Conservation (phyloP, 495 filamentous ascomycete genomes). For the Letharia lupina region DNA sequence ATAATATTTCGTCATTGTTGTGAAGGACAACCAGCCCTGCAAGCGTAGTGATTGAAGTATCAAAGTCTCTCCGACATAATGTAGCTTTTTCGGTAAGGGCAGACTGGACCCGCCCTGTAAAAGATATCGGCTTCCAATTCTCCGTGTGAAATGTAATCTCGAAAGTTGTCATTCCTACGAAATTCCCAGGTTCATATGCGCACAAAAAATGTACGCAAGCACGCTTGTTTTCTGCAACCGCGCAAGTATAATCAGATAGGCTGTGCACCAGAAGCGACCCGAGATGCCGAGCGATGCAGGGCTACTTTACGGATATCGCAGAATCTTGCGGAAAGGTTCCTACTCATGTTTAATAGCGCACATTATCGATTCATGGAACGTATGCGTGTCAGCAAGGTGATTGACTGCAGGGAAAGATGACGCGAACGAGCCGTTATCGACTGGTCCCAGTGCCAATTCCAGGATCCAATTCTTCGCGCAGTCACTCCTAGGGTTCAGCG, state of each 20-base stretch:
- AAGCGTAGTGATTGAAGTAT: background rate
- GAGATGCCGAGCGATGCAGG: background rate
- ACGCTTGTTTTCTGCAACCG: background rate
- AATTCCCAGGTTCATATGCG: background rate
- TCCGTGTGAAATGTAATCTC: background rate
- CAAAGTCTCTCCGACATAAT: background rate
- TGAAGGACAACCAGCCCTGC: too few relatives aligned
- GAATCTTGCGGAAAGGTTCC: background rate
- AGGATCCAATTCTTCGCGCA: conserved; percentile 11
- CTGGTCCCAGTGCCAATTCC: conserved; percentile 4
- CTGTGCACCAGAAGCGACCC: background rate
- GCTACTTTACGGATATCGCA: background rate
- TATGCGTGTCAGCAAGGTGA: background rate
- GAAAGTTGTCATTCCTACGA: too few relatives aligned
- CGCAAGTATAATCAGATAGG: background rate
- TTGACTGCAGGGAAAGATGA: background rate
- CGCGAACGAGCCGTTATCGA: background rate
- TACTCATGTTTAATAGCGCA: background rate
- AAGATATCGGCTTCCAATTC: background rate
- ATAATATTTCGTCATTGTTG: background rate
- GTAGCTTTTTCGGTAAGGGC: background rate
- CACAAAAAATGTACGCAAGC: background rate
- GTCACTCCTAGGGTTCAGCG: conserved; percentile 5
- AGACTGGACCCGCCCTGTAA: background rate
- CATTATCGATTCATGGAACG: background rate